Evolutionary conservation across 495 filamentous ascomycete genomes (phyloP), one percentile per base, ranked within the genome.

Genomic region (Stereocaulon alpinum): DNA sequence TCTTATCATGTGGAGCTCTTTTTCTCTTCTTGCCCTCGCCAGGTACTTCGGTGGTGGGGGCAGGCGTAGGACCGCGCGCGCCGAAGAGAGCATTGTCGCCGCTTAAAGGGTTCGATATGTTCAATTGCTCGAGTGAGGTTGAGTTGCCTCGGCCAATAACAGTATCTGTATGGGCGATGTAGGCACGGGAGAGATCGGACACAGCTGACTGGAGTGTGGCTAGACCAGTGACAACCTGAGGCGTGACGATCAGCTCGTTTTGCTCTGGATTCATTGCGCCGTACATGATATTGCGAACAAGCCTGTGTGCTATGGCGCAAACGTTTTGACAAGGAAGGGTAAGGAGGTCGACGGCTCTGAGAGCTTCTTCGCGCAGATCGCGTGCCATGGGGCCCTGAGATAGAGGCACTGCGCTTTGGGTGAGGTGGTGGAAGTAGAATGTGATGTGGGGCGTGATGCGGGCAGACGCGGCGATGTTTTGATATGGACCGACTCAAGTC

Each of bases 1-100:
- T 94, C 59, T 92, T 92, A 70, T 98, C 94, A 63, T 85, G 86
- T 44, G 74, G 72, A 17, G 80, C 83, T 61, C 88, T 85, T 82
- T 91, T 93, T 76, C 88, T 88, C 69, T 89, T 88, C 77, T 87
- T 88, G 68, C 81, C 82, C 55, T 81, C 78, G 12, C 80, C 80
- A 6, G 76, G 71, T 10, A 71, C 68, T 14, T 69, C 68, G 12
- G 72, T 68, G 49, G 72, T 74, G 5, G 67, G 67, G 14, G 66
- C 64, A 67, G 50, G 70, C 52, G 61, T 72, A 53, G 63, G 65
- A 47, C 48, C 66, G 51, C 59, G 65, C 11, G 54, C 63, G 45
- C 66, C 67, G 51, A 77, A 66, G 55, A 77, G 63, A 30, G 72
- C 69, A 59, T 67, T 71, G 5, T 79, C 72, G 6, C 68, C 62